Evolutionary conservation across 352 stramenopile species (phyloP).

Genomic region (Globisporangium irregulare): DNA sequence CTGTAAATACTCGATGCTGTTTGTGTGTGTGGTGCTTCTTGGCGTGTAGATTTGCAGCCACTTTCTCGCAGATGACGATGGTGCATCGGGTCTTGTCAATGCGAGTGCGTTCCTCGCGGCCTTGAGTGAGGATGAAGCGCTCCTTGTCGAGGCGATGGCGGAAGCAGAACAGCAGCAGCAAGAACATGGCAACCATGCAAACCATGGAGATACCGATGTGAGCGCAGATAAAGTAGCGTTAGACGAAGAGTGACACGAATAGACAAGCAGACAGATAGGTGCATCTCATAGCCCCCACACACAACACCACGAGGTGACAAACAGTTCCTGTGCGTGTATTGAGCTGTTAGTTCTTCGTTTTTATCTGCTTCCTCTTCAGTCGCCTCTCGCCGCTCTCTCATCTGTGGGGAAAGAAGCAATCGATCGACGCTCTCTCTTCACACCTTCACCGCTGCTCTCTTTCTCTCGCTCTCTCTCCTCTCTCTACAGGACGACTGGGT

Average conservation of each 20-base stretch:
- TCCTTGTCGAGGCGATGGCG: conserved; percentile 15
- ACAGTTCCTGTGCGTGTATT: conserved; percentile 10
- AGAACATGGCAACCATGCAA: neutral
- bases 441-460: neutral
- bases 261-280: neutral
- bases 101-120: conserved; percentile 31
- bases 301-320: conserved; percentile 2
- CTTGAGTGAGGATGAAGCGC: conserved; percentile 25
- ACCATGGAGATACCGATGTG: neutral
- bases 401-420: neutral
- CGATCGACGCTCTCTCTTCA: neutral
- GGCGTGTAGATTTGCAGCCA: conserved; percentile 29
- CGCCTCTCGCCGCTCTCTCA: neutral
- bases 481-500: conserved; percentile 76
- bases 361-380: neutral
- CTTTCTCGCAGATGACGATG: conserved; percentile 22
- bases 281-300: neutral
- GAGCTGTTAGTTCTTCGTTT: conserved; percentile 1
- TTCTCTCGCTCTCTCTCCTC: neutral
- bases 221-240: neutral
- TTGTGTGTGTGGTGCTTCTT: neutral
- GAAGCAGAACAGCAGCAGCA: neutral
- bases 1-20: neutral
- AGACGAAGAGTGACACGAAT: neutral
- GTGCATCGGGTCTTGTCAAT: conserved; percentile 31